Evolutionary conservation across 257 asterid species (phyloP), one percentile per base, ranked within the genome.

Genomic region (Solanum sparsipilum): DNA sequence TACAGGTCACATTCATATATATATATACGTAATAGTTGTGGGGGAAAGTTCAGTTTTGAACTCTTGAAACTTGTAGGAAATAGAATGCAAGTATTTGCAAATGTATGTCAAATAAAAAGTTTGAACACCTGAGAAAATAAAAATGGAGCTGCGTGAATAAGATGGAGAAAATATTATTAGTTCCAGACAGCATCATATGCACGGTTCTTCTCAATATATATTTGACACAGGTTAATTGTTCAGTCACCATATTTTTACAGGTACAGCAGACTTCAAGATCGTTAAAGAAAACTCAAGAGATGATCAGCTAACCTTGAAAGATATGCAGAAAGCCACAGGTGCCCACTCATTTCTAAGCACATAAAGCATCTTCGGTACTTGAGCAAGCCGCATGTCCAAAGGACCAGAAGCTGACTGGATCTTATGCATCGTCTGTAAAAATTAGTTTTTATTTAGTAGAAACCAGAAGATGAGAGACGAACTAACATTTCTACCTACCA

Each of bases 371-470:
- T 97, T 97, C 3, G 98, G 99, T 65, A 90, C 99, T 90, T 96
- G 98, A 90, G 92, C 98, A 16, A 96, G 98, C 23, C 98, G 94
- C 93, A 96, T 95, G 90, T 96, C 99, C 79, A 97, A 88, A 72
- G 99, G 99, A 76, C 99, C 98, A n/a, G 98, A 91, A 46, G 92
- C 89, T 21, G 99, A 97, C 91, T 97, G 98, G 88, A 97, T 96
- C 91, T 97, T 97, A 89, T 97, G 99, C 79, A 88, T 91, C 5
- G 87, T 92, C 99, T 97, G 96, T 85, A 87, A 83, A 58, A 16
- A 46, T 4, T 4, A 86, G 41, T 4, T 85, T 32, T 83, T 48
- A 63, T 73, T 58, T 27, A 86, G 23, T 10, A 71, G 3, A 73
- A 2, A 79, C 46, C 88, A 48, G n/a, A 81, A 73, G 63, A 75